These are phyloP conservation scores for Dactylellina leptospora DNA, from an alignment of 2,329 filamentous ascomycete genomes.

Conservation along the genomic window DNA sequence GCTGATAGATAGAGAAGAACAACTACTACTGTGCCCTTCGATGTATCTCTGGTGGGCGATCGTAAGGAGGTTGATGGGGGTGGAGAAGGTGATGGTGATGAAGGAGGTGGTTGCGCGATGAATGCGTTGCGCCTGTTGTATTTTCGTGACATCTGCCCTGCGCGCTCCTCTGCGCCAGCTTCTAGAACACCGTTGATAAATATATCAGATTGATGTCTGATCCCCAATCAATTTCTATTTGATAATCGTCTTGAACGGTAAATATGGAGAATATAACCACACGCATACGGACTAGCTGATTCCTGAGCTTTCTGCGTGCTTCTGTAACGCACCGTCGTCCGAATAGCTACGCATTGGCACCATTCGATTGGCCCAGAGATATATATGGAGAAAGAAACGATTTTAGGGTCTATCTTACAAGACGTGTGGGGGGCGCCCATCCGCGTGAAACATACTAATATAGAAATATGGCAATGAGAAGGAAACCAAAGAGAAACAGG, in stretches of 20 bases:
- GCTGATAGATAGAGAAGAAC: neutral
- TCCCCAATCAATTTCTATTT: no score
- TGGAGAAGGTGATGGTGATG: neutral
- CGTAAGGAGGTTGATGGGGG: neutral
- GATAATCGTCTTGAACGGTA: no score
- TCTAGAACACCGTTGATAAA: no score
- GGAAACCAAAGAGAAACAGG: neutral
- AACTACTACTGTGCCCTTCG: no score
- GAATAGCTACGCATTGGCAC: neutral
- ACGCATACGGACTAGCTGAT: no score
- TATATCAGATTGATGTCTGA: no score
- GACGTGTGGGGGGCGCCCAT: constrained; percentile 24
- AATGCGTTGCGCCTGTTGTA: constrained; percentile 27
- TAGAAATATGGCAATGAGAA: constrained; percentile 4
- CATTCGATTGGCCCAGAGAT: neutral
- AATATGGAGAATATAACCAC: no score
- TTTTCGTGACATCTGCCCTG: constrained; percentile 1
- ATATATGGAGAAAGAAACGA: constrained; percentile 7
- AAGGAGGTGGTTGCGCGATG: neutral
- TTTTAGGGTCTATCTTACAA: constrained; percentile 48
- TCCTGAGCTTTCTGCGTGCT: no score
- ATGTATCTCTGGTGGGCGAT: neutral
- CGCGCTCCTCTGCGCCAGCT: no score
- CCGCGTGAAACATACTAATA: constrained; percentile 14
- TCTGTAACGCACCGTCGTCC: neutral